These are phyloP conservation scores for Hypoxylon sp. DNA, from an alignment of 2,329 filamentous ascomycete species.

Conservation along the genomic window DNA sequence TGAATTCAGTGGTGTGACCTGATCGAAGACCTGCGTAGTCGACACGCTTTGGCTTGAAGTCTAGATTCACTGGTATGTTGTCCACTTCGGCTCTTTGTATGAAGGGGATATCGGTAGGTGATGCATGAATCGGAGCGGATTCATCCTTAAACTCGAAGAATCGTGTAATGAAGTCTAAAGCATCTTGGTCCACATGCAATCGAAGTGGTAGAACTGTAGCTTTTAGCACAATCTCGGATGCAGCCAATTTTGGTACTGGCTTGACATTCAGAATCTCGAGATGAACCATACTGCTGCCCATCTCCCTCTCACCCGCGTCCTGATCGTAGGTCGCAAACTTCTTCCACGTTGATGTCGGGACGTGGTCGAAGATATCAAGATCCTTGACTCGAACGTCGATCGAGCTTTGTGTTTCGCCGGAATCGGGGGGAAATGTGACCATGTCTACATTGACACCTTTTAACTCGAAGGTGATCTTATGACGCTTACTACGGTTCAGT, in stretches of 20 bases:
- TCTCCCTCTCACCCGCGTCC: conserved; percentile 87
- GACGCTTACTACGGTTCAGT: conserved; percentile 86
- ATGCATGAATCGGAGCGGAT: conserved; percentile 65
- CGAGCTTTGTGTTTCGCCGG: conserved; percentile 88
- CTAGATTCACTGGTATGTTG: conserved; percentile 83
- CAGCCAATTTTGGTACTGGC: conserved; percentile 85
- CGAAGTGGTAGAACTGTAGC: conserved; percentile 85
- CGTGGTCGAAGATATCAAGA: conserved; percentile 92
- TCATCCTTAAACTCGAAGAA: conserved; percentile 99
- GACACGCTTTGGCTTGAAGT: conserved; percentile 99
- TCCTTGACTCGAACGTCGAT: conserved; percentile 86
- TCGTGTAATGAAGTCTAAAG: conserved; percentile 94
- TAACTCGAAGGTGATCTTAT: conserved; percentile 97
- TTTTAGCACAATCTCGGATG: conserved; percentile 89
- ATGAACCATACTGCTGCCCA: conserved; percentile 90
- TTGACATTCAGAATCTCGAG: conserved; percentile 90
- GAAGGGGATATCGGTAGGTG: conserved; percentile 83
- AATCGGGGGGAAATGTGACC: conserved; percentile 81
- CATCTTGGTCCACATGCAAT: conserved; percentile 96
- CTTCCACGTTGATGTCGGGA: conserved; percentile 97
- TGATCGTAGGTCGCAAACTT: conserved; percentile 97
- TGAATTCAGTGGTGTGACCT: conserved; percentile 95
- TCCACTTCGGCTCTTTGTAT: conserved; percentile 91
- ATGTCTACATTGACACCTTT: conserved; percentile 87
- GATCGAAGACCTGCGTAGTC: conserved; percentile 94